Base-by-base conservation (phyloP, 163 green algal species). In the Volvox carteri region DNA sequence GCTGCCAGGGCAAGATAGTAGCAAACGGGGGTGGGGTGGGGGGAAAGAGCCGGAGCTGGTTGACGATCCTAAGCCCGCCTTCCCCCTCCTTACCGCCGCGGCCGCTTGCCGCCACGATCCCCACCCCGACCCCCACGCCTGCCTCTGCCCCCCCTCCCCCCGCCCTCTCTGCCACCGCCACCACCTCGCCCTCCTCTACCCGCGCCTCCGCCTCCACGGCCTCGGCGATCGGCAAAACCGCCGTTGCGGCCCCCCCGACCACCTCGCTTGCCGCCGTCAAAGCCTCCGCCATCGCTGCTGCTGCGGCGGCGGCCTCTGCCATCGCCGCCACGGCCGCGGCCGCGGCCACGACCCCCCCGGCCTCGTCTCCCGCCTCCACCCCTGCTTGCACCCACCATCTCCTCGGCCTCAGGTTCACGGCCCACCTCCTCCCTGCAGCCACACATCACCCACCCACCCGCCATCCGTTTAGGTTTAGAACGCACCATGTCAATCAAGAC, bases 391-490 rank as follows among this genome's bases (percentile, higher is more conserved):
- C 81, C 87, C 41, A 94, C 87, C 84, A 92, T 92, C 23, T 91
- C 88, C 14, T 92, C 92, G n/a, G 94, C 91, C 4, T 94, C 90
- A 0, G 94, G 94, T 37, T 94, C 94, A 84, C 94, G 90, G 0
- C 93, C 94, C 56, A 96, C 94, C 90, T 95, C 91, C 68, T 93
- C 79, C 78, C 76, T 86, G 74, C 30, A 79, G 62, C 1, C 4
- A 78, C 9, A 25, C 75, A n/a, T n/a, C n/a, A n/a, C n/a, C n/a
- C n/a, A n/a, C n/a, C n/a, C n/a, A n/a, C n/a, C n/a, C n/a, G n/a
- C n/a, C n/a, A n/a, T n/a, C n/a, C n/a, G n/a, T n/a, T n/a, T n/a
- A n/a, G n/a, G n/a, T n/a, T n/a, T n/a, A n/a, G n/a, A n/a, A n/a
- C n/a, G n/a, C n/a, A n/a, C n/a, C n/a, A n/a, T n/a, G n/a, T n/a